Evolutionary conservation across 345 rosid genomes (phyloP), one percentile per base, ranked within the genome.

Genomic region (Hibiscus syriacus): DNA sequence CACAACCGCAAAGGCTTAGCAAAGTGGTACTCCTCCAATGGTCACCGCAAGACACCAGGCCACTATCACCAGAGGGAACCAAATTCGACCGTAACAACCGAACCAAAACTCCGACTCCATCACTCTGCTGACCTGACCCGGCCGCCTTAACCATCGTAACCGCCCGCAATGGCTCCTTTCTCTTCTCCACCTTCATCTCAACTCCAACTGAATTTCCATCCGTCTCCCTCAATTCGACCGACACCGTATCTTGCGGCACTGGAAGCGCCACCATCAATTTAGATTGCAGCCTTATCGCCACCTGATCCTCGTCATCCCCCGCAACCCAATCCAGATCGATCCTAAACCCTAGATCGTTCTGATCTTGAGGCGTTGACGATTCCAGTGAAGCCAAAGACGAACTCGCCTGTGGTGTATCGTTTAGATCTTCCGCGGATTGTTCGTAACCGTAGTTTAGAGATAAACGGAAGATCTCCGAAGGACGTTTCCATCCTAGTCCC

Each of bases 401-500:
- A 14, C 85, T 82, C 20, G 41, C 9, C 34, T 83, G 79, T 7
- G 92, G 59, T 1, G 84, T 38, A 30, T 75, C 85, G 70, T 74
- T 74, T 12, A 73, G 81, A 73, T 85, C 86, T 19, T 85, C 88
- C 20, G 70, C 77, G 17, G 79, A 78, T 61, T 85, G 90, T 68
- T 92, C 98, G 0, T 82, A 73, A 5, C 98, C 97, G 67, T 91
- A 94, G 0, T 80, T 78, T 48, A 94, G 92, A 10, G 79, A 81
- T 13, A 94, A 68, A 34, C 86, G 94, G 83, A 91, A 90, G 76
- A 73, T 75, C 82, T 94, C 98, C 75, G 86, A 84, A 4, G 98
- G 80, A 65, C 99, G 79, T 76, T 91, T 92, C 99, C 99, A 94
- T 39, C 99, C 97, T 66, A 93, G 73, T 53, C 96, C 97, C 98